phyloP scores from a whole-genome alignment of 163 green algal genomes.

The Chloroidium sp. region DNA sequence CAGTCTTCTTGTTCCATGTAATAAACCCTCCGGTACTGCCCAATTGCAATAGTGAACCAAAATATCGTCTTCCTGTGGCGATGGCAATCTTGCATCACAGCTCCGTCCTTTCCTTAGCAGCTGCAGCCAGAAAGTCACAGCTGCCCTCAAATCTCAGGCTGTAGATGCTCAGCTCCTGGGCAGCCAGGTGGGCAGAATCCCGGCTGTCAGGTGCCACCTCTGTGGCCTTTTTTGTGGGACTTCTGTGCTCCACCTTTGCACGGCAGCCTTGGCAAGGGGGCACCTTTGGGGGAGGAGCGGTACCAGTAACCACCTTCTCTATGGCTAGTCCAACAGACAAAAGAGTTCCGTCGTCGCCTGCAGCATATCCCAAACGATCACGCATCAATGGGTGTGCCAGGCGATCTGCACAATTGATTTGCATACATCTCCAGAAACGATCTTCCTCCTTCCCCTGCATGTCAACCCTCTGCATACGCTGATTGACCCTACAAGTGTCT shows the following conservation, averaged over 20 bases:
- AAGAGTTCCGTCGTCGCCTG: constrained; percentile 14
- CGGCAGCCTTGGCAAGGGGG: constrained; percentile 12
- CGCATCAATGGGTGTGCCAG: not conserved
- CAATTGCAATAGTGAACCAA: no score
- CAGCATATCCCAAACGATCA: not conserved
- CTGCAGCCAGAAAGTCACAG: not conserved
- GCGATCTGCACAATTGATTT: not conserved
- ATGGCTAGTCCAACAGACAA: constrained; percentile 5
- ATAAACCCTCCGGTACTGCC: no score
- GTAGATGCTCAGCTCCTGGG: not conserved
- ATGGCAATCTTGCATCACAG: no score
- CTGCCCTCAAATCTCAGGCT: not conserved
- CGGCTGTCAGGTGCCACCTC: not conserved
- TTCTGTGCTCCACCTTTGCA: not conserved
- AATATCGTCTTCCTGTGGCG: no score
- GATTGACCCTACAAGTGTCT: not conserved
- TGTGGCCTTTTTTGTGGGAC: not conserved
- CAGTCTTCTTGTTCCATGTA: no score
- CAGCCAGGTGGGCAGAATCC: not conserved
- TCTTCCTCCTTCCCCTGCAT: not conserved
- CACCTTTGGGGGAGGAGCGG: constrained; percentile 3
- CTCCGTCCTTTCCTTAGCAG: no score
- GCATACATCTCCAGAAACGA: not conserved
- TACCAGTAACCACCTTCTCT: constrained; percentile 2
- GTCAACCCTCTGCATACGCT: not conserved